These are phyloP conservation scores for Helminthosporium solani DNA, from an alignment of 2,329 filamentous ascomycete genomes.

Conservation along the genomic window DNA sequence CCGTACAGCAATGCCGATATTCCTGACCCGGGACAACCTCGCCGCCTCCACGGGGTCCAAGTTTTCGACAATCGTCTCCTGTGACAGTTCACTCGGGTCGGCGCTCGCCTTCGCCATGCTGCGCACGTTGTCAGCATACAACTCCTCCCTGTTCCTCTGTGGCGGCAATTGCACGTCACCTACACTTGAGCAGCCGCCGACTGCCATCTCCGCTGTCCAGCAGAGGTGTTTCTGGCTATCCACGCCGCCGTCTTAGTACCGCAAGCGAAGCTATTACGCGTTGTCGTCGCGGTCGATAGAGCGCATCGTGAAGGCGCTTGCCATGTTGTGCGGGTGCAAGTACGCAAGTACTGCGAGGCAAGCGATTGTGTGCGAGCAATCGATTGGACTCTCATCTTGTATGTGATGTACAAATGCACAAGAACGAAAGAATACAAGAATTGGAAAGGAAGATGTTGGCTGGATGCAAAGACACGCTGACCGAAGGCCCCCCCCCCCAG, in stretches of 20 bases:
- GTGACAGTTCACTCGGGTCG: conserved; percentile 58
- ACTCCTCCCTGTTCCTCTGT: conserved; percentile 1
- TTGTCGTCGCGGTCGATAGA: conserved; percentile 34
- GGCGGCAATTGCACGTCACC: conserved; percentile 14
- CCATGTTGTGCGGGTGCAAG: conserved; percentile 23
- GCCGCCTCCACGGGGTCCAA: conserved; percentile 77
- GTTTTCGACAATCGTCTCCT: conserved; percentile 72
- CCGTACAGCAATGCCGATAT: conserved; percentile 93
- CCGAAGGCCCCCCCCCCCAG: too few species aligned
- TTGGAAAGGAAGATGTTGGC: conserved; percentile 19
- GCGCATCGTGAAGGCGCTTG: conserved; percentile 32
- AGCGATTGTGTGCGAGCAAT: conserved; percentile 37
- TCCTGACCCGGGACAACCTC: conserved; percentile 78
- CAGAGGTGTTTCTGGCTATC: conserved; percentile 24
- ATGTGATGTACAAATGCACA: conserved; percentile 7
- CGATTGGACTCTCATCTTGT: conserved; percentile 37
- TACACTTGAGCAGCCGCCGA: conserved; percentile 42
- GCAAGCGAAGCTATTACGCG: conserved; percentile 29
- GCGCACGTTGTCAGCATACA: conserved; percentile 21
- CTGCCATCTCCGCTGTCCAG: conserved; percentile 38
- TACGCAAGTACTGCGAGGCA: conserved; percentile 31
- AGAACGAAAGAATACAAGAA: conserved; percentile 12
- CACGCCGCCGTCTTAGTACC: conserved; percentile 32
- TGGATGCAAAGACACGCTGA: conserved; percentile 31
- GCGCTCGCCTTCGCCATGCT: conserved; percentile 57